Conservation (phyloP, 164 flowering plant genomes). For the Kalanchoe fedtschenkoi region DNA sequence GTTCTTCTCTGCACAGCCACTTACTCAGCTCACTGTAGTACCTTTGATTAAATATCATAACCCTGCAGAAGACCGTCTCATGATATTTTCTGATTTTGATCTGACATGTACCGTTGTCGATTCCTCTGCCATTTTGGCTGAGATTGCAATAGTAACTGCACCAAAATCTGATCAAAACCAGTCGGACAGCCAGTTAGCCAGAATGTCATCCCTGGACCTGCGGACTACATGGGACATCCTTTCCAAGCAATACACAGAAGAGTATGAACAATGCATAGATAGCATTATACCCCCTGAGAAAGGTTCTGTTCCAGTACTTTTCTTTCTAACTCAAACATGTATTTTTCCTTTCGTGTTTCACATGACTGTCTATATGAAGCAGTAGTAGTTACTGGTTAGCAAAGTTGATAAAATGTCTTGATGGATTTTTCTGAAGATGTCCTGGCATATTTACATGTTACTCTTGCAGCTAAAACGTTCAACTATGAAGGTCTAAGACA, state of each 20-base stretch:
- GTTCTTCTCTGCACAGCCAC: slow-evolving; percentile 72
- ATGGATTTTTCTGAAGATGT: background rate
- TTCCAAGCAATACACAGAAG: slow-evolving; percentile 74
- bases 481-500: slow-evolving; percentile 39
- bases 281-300: slow-evolving; percentile 38
- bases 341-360: background rate
- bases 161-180: slow-evolving; percentile 55
- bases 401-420: background rate
- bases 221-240: slow-evolving; percentile 72
- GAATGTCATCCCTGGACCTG: slow-evolving; percentile 66
- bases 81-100: slow-evolving; percentile 91
- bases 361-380: background rate
- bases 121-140: slow-evolving; percentile 94
- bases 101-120: slow-evolving; percentile 90
- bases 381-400: background rate
- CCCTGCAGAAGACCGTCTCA: slow-evolving; percentile 34
- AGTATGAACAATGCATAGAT: slow-evolving; percentile 83
- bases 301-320: slow-evolving; percentile 28
- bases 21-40: slow-evolving; percentile 48
- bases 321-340: background rate
- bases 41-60: slow-evolving; percentile 54
- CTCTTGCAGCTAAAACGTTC: slow-evolving; percentile 43
- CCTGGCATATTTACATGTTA: background rate
- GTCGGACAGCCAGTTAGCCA: slow-evolving; percentile 29
- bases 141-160: slow-evolving; percentile 80